A percentile compares a stretch with the other conserved stretches of the same genome.
These are phyloP conservation scores for Saturnispora diversa DNA, from an alignment of 805 yeast species.

Conservation along the genomic window DNA sequence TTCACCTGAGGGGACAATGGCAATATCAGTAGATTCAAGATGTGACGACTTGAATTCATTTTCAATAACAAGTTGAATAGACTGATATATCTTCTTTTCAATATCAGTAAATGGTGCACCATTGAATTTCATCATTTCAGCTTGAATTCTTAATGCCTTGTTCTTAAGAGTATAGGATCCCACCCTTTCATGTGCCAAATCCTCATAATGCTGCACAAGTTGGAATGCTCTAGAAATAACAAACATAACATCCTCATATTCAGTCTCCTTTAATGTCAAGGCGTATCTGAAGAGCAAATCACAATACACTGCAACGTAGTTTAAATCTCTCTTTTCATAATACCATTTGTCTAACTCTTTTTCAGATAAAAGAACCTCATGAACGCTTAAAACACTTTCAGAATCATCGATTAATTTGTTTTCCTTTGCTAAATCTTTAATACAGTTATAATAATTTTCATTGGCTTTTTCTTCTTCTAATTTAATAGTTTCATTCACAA, in stretches of 20 bases:
- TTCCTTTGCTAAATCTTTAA: constrained; percentile 27
- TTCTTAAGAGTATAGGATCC: constrained; percentile 27
- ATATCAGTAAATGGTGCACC: constrained; percentile 20
- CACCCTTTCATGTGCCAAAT: constrained; percentile 15
- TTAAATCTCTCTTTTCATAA: constrained; percentile 26
- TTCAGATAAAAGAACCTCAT: constrained; percentile 16
- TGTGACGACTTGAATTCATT: constrained; percentile 19
- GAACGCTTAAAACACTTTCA: constrained; percentile 17
- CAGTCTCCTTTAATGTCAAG: constrained; percentile 25
- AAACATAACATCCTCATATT: constrained; percentile 21
- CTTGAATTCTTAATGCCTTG: constrained; percentile 31
- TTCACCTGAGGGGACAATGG: constrained; percentile 22
- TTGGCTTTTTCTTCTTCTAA: constrained; percentile 30
- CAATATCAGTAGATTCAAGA: constrained; percentile 12
- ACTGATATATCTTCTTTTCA: constrained; percentile 26
- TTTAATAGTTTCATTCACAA: constrained; percentile 32
- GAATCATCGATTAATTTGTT: constrained; percentile 23
- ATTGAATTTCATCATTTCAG: constrained; percentile 24
- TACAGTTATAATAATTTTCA: constrained; percentile 25
- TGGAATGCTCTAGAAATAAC: constrained; percentile 27
- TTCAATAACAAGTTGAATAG: constrained; percentile 22
- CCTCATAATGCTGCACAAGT: constrained; percentile 26
- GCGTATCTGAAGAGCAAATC: constrained; percentile 36
- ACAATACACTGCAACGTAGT: constrained; percentile 29
- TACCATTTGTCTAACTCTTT: constrained; percentile 23